Evolutionary conservation across 1,284 basidiomycete genomes (phyloP).

Genomic region (Gomphus bonarii): DNA sequence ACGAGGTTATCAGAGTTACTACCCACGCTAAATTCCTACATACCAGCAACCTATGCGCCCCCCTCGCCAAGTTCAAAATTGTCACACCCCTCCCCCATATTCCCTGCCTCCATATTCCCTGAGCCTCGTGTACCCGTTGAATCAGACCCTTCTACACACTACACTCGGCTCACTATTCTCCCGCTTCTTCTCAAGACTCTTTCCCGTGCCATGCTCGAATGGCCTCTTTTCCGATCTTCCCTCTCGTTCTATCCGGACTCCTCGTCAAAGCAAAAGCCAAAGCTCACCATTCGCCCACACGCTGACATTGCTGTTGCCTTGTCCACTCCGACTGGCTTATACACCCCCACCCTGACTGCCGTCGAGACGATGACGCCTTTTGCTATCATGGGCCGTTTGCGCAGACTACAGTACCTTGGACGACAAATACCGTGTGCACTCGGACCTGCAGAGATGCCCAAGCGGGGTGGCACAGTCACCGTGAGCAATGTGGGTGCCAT

Average conservation of each 20-base stretch:
- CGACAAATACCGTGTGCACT: conserved; percentile 56
- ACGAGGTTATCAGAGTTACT: conserved; percentile 68
- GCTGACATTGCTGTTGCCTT: conserved; percentile 70
- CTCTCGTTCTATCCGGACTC: conserved; percentile 35
- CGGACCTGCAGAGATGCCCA: conserved; percentile 53
- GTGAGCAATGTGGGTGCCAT: conserved; percentile 83
- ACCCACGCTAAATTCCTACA: conserved; percentile 57
- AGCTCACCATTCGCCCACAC: conserved; percentile 55
- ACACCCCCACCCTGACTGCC: conserved; percentile 73
- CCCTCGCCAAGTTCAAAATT: conserved; percentile 18
- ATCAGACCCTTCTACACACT: conserved; percentile 36
- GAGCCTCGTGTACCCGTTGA: conserved; percentile 23
- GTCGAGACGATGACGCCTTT: conserved; percentile 55
- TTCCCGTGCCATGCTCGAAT: conserved; percentile 54
- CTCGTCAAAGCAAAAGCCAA: conserved; percentile 35
- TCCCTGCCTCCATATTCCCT: conserved; percentile 36
- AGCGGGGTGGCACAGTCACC: conserved; percentile 68
- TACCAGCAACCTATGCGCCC: conserved; percentile 53
- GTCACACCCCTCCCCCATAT: conserved; percentile 27
- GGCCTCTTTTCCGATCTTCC: conserved; percentile 55
- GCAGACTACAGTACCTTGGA: conserved; percentile 52
- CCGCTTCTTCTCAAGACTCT: conserved; percentile 73
- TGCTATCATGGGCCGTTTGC: conserved; percentile 53
- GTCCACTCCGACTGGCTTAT: conserved; percentile 75
- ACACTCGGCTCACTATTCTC: conserved; percentile 67